Percentiles rank a stretch among this genome's conserved stretches.
These are phyloP conservation scores for Pouteria glomerata DNA, from an alignment of 148 eudicot genomes.

Conservation along the genomic window DNA sequence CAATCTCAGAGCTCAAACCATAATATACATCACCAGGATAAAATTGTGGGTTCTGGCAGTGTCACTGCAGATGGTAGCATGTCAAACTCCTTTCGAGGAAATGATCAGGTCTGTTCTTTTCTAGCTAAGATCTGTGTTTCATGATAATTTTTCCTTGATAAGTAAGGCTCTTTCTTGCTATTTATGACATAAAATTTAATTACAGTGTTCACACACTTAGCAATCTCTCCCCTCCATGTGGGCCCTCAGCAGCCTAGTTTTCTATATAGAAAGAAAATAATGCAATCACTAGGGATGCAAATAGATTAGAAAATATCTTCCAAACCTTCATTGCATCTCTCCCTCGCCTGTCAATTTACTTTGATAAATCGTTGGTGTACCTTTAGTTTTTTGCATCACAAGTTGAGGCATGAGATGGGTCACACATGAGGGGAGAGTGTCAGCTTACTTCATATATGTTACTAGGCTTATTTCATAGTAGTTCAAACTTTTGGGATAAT, in stretches of 20 bases:
- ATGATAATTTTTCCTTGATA: too few relatives aligned
- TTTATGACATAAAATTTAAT: not conserved
- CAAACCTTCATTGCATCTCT: not conserved
- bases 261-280: not conserved
- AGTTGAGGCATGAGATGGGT: too few relatives aligned
- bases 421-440: too few relatives aligned
- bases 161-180: not conserved
- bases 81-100: conserved; percentile 58
- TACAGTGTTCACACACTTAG: not conserved
- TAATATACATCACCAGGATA: conserved; percentile 50
- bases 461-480: too few relatives aligned
- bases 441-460: too few relatives aligned
- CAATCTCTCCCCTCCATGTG: not conserved
- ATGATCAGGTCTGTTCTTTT: conserved; percentile 49
- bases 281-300: not conserved
- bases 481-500: too few relatives aligned
- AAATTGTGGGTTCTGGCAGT: conserved; percentile 42
- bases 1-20: conserved; percentile 47
- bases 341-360: not conserved
- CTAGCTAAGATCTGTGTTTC: not conserved
- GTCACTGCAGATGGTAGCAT: conserved; percentile 52
- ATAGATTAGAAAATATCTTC: not conserved
- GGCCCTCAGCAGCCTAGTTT: not conserved
- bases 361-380: not conserved
- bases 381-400: not conserved